These are phyloP conservation scores for Pluteus cervinus DNA, from an alignment of 768 basidiomycete species.

Conservation along the genomic window DNA sequence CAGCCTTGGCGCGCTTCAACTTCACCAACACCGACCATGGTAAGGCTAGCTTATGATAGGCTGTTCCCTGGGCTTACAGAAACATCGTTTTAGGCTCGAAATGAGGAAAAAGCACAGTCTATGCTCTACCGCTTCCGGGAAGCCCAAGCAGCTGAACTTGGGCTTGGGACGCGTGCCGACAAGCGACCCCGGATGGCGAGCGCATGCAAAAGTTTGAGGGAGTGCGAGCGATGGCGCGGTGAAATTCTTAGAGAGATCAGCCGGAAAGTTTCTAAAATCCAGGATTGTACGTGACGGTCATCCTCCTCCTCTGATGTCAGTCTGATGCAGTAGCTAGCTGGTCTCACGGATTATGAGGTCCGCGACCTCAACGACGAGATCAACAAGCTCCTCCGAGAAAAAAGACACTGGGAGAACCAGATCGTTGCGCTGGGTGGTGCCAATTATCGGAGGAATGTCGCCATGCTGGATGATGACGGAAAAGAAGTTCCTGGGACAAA, in stretches of 20 bases:
- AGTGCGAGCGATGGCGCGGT: conserved; percentile 94
- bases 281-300: conserved; percentile 63
- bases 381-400: conserved; percentile 92
- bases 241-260: conserved; percentile 94
- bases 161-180: conserved; percentile 78
- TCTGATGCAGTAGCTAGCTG: conserved; percentile 44
- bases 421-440: conserved; percentile 95
- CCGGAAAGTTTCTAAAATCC: conserved; percentile 95
- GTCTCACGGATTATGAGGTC: conserved; percentile 91
- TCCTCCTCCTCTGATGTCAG: not conserved
- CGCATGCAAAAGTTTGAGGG: conserved; percentile 83
- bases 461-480: conserved; percentile 92
- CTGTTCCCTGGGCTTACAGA: too few relatives aligned
- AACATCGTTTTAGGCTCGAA: conserved; percentile 63
- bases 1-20: too few relatives aligned
- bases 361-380: conserved; percentile 97
- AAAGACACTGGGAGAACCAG: conserved; percentile 97
- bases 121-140: conserved; percentile 96
- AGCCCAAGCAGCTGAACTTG: conserved; percentile 93
- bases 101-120: conserved; percentile 97
- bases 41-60: too few relatives aligned
- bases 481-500: conserved; percentile 95
- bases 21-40: too few relatives aligned
- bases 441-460: conserved; percentile 90
- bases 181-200: conserved; percentile 91